Evolutionary conservation across 495 filamentous ascomycete species (phyloP).

Genomic region (Hypoxylon lienhwacheense): DNA sequence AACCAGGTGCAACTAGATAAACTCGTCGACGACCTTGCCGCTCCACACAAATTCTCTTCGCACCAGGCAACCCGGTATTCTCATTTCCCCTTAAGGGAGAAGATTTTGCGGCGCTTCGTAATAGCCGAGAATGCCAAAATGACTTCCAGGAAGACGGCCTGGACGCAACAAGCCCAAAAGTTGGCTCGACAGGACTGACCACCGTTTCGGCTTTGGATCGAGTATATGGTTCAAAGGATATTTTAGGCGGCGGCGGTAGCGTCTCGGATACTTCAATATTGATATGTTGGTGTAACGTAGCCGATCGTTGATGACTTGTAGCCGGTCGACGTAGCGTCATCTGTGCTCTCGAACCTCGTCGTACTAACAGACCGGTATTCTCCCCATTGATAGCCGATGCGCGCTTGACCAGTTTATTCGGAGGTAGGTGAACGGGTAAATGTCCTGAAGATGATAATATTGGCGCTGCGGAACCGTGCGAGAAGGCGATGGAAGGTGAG

Average conservation of each 20-base stretch:
- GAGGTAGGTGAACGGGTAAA: slow-evolving; percentile 52
- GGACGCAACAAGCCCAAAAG: slow-evolving; percentile 5
- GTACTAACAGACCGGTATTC: slow-evolving; percentile 41
- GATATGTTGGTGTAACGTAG: slow-evolving; percentile 61
- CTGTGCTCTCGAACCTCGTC: slow-evolving; percentile 54
- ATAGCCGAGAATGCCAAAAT: slow-evolving; percentile 48
- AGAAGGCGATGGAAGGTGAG: slow-evolving; percentile 70
- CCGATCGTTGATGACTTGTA: slow-evolving; percentile 84
- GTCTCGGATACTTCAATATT: slow-evolving; percentile 31
- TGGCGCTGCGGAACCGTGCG: slow-evolving; percentile 69
- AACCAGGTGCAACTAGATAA: slow-evolving; percentile 30
- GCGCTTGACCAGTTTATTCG: slow-evolving; percentile 91
- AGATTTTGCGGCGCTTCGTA: slow-evolving; percentile 14
- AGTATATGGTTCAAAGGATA: slow-evolving; percentile 41
- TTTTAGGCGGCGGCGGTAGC: slow-evolving; percentile 33
- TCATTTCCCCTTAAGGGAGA: slow-evolving; percentile 24
- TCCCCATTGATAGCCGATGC: slow-evolving; percentile 61
- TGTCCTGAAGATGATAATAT: slow-evolving; percentile 53
- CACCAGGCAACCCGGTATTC: slow-evolving; percentile 3
- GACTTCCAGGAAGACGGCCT: slow-evolving; percentile 47
- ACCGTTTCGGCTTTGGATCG: slow-evolving; percentile 33
- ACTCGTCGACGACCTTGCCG: slow-evolving; percentile 19
- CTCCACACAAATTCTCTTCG: slow-evolving; percentile 32
- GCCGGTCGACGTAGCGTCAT: slow-evolving; percentile 72
- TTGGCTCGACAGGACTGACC: slow-evolving; percentile 13